Evolutionary conservation across 176 grass and related monocot species (phyloP), one percentile per base, ranked within the genome.

Genomic region (Tillandsia fasciculata): DNA sequence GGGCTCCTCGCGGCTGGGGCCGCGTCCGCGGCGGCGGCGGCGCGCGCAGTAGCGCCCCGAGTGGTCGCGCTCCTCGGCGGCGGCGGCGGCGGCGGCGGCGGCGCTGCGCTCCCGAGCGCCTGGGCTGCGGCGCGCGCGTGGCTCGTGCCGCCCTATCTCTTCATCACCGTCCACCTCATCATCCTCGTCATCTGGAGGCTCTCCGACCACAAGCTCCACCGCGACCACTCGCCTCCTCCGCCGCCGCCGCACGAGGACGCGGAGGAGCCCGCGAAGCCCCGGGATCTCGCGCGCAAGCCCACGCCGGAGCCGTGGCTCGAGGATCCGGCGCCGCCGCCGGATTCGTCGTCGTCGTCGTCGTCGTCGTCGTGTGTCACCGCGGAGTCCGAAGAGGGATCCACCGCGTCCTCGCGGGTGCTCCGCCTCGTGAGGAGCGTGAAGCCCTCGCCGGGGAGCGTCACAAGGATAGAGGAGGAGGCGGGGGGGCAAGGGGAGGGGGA

Each of bases 171-270:
- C 22, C 87, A 99, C 72, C 79, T 99, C 77, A 99, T 99, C 87
- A 90, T 94, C 75, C 70, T 97, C 75, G 79, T 90, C 82, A 92
- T 97, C 77, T 97, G 89, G 89, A 94, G 93, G 82, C 95, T 99
- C 77, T 92, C 93, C 77, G 89, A 86, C 68, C 77, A 83, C 42
- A 92, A 75, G 68, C 83, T 42, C 33, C 33, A 86, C 54, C 70
- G 52, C 80, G 86, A 71, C 22, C 29, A 17, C 8, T 23, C 59
- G 13, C 28, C n/a, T 2, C 51, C 27, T 12, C 49, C 49, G 18
- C 66, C 48, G 48, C 49, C 67, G 72, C 71, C 78, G 75, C 74
- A 82, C 28, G 69, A 53, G 0, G 77, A 70, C 33, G 66, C 53
- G 0, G 69, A 57, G 4, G 24, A 54, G 9, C 6, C 74, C 0